phyloP scores from a whole-genome alignment of 1,139 yeast species.

The Debaryomyces sp. region DNA sequence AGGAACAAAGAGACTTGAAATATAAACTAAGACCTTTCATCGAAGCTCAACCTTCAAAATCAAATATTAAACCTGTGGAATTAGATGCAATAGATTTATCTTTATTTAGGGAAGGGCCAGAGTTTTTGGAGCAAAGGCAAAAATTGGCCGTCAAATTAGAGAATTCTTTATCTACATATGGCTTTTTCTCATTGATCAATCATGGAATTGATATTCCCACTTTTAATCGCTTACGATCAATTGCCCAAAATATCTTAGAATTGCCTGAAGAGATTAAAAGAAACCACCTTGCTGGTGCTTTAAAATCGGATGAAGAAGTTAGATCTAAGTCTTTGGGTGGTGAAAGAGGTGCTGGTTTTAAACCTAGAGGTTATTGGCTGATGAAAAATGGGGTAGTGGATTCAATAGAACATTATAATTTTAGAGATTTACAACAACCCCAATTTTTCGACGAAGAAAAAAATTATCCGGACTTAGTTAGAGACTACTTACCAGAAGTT shows the following conservation, averaged over 20 bases:
- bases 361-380: conserved; percentile 35
- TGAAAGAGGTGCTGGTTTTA: conserved; percentile 33
- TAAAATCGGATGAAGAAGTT: conserved; percentile 31
- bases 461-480: conserved; percentile 31
- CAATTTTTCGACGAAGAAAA: conserved; percentile 21
- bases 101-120: conserved; percentile 21
- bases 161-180: conserved; percentile 24
- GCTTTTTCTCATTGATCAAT: conserved; percentile 23
- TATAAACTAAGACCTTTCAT: conserved; percentile 25
- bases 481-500: conserved; percentile 28
- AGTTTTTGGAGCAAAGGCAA: conserved; percentile 14
- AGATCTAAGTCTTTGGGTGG: conserved; percentile 25
- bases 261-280: conserved; percentile 23
- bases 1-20: conserved; percentile 18
- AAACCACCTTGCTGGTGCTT: conserved; percentile 30
- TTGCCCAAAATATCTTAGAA: conserved; percentile 26
- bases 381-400: conserved; percentile 35
- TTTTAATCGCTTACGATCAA: conserved; percentile 21
- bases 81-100: conserved; percentile 23
- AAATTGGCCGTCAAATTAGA: conserved; percentile 23
- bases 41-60: conserved; percentile 18
- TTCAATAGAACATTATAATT: conserved; percentile 31
- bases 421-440: conserved; percentile 26
- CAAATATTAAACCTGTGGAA: conserved; percentile 14
- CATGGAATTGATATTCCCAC: conserved; percentile 22